Evolutionary conservation across 768 basidiomycete genomes (phyloP).

Genomic region (Amanita fuliginea): DNA sequence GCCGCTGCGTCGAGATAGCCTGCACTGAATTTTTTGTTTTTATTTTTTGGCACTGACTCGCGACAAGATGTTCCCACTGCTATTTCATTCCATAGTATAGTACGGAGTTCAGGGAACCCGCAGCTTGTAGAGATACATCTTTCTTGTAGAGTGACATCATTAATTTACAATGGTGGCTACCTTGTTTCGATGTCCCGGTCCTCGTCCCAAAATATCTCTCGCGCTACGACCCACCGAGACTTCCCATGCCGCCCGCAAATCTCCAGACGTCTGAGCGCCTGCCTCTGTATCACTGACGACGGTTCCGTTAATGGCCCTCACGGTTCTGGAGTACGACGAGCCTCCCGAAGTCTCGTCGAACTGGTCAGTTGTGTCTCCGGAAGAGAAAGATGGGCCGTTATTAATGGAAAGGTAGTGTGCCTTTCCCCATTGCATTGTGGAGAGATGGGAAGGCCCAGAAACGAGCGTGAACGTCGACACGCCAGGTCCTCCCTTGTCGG

Average conservation of each 20-base stretch:
- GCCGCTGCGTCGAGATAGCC: too few species aligned
- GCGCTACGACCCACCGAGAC: neutral
- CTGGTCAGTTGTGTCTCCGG: neutral
- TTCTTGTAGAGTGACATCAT: too few species aligned
- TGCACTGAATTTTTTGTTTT: too few species aligned
- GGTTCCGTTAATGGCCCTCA: neutral
- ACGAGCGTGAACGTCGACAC: slow-evolving; percentile 3
- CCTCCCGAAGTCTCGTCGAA: neutral
- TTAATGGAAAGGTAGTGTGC: neutral
- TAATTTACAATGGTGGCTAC: neutral
- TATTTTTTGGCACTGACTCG: too few species aligned
- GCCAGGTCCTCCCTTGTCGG: neutral
- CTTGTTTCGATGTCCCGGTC: neutral
- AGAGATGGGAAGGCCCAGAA: neutral
- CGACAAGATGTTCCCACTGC: too few species aligned
- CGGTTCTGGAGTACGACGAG: neutral
- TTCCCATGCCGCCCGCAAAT: neutral
- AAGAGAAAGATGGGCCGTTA: neutral
- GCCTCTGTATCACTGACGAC: neutral
- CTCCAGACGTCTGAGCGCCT: neutral
- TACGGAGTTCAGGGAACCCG: too few species aligned
- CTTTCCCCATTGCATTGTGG: neutral
- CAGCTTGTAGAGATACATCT: too few species aligned
- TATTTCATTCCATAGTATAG: too few species aligned
- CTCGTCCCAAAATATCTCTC: neutral